phyloP scores from a whole-genome alignment of 768 basidiomycete genomes.

The Gymnopilus dilepis region DNA sequence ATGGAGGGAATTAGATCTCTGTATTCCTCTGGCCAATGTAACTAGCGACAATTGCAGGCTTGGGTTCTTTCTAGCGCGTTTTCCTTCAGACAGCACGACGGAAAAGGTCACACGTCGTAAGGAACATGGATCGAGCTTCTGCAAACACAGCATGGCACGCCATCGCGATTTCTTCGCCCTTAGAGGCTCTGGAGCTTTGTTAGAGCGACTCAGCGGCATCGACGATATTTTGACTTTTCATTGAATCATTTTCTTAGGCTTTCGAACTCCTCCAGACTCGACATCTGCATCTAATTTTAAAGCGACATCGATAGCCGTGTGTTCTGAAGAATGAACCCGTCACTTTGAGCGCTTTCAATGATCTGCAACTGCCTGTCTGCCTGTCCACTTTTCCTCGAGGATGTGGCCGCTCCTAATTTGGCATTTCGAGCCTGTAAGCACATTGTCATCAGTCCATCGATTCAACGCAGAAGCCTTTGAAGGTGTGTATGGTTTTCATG shows the following conservation, averaged over 20 bases:
- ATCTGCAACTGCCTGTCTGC: background rate
- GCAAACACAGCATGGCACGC: slow-evolving; percentile 19
- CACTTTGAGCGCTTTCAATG: background rate
- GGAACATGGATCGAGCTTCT: slow-evolving; percentile 26
- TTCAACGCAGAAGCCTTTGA: slow-evolving; percentile 6
- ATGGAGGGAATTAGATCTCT: background rate
- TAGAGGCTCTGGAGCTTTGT: background rate
- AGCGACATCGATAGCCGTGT: slow-evolving; percentile 1
- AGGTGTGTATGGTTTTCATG: slow-evolving; percentile 19
- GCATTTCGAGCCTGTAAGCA: background rate
- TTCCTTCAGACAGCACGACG: background rate
- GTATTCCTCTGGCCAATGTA: background rate
- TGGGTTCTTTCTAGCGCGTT: background rate
- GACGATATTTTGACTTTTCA: slow-evolving; percentile 3
- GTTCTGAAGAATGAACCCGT: background rate
- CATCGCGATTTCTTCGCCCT: slow-evolving; percentile 44
- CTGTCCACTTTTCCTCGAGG: background rate
- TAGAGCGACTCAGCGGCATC: background rate
- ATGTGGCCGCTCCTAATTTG: slow-evolving; percentile 12
- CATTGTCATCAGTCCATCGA: background rate
- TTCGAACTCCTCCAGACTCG: background rate
- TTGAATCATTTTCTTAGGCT: slow-evolving; percentile 2
- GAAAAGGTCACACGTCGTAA: slow-evolving; percentile 7
- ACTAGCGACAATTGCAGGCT: background rate
- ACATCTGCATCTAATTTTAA: background rate